Conservation (phyloP, 2,329 filamentous ascomycete species). For the Lachnellula suecica region DNA sequence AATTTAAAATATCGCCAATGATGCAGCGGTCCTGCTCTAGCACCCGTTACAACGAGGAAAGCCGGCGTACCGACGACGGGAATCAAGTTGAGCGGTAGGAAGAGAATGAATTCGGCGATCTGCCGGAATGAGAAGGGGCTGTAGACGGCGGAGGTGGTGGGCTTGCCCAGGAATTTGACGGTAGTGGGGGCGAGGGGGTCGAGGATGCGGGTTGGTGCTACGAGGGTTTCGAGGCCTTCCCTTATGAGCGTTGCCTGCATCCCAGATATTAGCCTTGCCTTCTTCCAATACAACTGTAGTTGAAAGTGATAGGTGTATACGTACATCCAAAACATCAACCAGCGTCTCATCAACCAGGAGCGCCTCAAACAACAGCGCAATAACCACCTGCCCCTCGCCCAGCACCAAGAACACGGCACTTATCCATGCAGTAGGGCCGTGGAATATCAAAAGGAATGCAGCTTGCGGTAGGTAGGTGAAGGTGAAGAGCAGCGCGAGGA, state of each 20-base stretch:
- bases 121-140: conserved; percentile 90
- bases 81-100: conserved; percentile 82
- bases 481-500: conserved; percentile 83
- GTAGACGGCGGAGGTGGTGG: conserved; percentile 74
- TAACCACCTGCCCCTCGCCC: conserved; percentile 56
- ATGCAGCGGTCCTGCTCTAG: conserved; percentile 81
- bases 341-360: conserved; percentile 79
- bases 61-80: conserved; percentile 79
- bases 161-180: conserved; percentile 79
- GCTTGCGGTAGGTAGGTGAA: conserved; percentile 89
- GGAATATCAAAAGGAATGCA: conserved; percentile 85
- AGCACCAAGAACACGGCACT: conserved; percentile 85
- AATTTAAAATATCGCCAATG: conserved; percentile 91
- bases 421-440: conserved; percentile 83
- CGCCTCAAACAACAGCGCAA: conserved; percentile 64
- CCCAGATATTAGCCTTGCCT: neutral
- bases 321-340: conserved; percentile 80
- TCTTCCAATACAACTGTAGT: neutral
- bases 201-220: conserved; percentile 64
- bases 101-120: conserved; percentile 78
- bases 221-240: conserved; percentile 66
- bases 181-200: conserved; percentile 68
- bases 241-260: conserved; percentile 67
- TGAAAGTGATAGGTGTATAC: neutral
- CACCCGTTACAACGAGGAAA: conserved; percentile 86